phyloP scores from a whole-genome alignment of 805 yeast species.

The Yarrowia sp. region DNA sequence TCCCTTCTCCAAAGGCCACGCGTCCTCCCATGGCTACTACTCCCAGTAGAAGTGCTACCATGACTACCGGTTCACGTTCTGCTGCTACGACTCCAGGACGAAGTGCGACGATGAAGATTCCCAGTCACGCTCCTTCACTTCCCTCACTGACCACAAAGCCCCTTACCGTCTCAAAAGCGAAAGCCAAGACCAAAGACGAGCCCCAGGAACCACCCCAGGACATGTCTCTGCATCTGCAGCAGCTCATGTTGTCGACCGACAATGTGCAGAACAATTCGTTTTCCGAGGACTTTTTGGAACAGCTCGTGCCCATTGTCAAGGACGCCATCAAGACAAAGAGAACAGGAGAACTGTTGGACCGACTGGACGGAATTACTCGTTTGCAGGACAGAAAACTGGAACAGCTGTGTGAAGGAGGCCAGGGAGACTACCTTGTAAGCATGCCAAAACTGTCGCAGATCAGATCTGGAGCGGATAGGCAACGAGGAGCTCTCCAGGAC shows the following conservation, averaged over 20 bases:
- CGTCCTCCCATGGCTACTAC: not conserved
- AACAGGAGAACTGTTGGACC: conserved; percentile 53
- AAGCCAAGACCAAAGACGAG: not conserved
- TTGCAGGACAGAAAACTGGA: conserved; percentile 63
- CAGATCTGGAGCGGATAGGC: conserved; percentile 51
- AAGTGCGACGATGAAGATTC: conserved; percentile 5
- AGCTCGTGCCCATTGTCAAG: conserved; percentile 70
- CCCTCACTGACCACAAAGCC: conserved; percentile 8
- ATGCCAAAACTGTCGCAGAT: conserved; percentile 62
- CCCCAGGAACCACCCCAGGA: conserved; percentile 14
- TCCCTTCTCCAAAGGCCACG: not conserved
- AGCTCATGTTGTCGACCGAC: conserved; percentile 10
- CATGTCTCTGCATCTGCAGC: conserved; percentile 21
- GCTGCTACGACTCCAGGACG: conserved; percentile 6
- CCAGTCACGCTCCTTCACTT: not conserved
- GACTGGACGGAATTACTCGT: conserved; percentile 54
- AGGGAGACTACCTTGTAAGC: conserved; percentile 48
- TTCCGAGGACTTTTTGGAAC: conserved; percentile 69
- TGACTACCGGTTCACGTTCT: not conserved
- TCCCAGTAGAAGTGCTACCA: not conserved
- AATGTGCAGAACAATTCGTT: conserved; percentile 5
- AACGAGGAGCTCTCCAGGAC: conserved; percentile 52
- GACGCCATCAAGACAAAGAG: conserved; percentile 55
- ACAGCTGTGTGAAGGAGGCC: conserved; percentile 57
- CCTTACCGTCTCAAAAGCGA: not conserved